Percentiles rank a stretch among this genome's conserved stretches.
phyloP scores from a whole-genome alignment of 768 basidiomycete species.

The Mycena vitilis region DNA sequence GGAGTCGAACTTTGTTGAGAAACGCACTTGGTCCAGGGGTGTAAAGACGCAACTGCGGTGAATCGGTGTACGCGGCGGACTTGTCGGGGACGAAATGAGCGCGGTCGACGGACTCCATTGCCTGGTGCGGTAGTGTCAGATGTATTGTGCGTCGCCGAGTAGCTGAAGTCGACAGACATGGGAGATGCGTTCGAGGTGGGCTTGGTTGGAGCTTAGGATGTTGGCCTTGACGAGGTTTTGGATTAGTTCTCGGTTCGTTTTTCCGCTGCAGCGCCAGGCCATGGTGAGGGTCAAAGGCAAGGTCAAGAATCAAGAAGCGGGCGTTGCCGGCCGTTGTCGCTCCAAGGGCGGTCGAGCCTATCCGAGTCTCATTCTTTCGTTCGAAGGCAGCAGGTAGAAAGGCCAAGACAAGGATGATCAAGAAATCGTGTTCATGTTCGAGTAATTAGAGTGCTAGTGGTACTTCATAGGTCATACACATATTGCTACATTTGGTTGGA shows the following conservation, averaged over 20 bases:
- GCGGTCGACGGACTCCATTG: slow-evolving; percentile 78
- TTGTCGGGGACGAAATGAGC: slow-evolving; percentile 70
- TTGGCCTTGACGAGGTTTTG: slow-evolving; percentile 61
- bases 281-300: slow-evolving; percentile 49
- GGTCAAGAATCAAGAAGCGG: no score
- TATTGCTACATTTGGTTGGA: no score
- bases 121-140: slow-evolving; percentile 51
- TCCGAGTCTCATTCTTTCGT: no score
- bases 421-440: no score
- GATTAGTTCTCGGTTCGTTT: slow-evolving; percentile 79
- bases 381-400: no score
- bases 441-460: no score
- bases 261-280: slow-evolving; percentile 87
- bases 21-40: background rate
- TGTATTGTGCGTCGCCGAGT: no score
- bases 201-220: slow-evolving; percentile 40
- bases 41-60: slow-evolving; percentile 69
- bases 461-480: no score
- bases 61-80: slow-evolving; percentile 77
- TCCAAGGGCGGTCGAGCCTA: no score
- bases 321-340: no score
- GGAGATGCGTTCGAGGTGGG: slow-evolving; percentile 69
- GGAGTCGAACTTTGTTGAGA: slow-evolving; percentile 22
- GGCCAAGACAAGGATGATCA: no score
- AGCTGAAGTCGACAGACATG: slow-evolving; percentile 58